Percentiles rank a stretch among this genome's conserved stretches.
Evolutionary conservation across 2,329 filamentous ascomycete species (phyloP).

Genomic region (Neofusicoccum sp.): DNA sequence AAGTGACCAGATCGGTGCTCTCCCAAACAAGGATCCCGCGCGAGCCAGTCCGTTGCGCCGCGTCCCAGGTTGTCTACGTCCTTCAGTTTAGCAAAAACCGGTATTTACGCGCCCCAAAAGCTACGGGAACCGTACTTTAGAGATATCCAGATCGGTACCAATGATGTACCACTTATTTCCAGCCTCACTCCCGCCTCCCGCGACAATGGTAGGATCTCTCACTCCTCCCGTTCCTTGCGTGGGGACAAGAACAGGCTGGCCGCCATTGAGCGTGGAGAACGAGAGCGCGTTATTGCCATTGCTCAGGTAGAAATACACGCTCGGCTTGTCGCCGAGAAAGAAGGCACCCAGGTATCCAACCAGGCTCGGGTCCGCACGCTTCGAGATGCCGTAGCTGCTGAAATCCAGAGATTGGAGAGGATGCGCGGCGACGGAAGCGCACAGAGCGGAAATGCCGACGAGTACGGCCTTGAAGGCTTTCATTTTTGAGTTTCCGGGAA

Average conservation of each 20-base stretch:
- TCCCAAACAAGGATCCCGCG: conserved; percentile 60
- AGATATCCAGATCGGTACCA: conserved; percentile 58
- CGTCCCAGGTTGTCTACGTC: conserved; percentile 55
- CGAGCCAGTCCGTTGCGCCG: conserved; percentile 54
- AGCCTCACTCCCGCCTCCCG: conserved; percentile 50
- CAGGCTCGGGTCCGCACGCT: conserved; percentile 40
- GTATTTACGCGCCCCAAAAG: neutral
- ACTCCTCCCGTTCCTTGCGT: conserved; percentile 57
- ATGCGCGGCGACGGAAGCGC: neutral
- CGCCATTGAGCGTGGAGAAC: conserved; percentile 54
- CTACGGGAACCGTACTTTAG: conserved; percentile 25
- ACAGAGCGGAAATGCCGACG: neutral
- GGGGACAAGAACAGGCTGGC: conserved; percentile 52
- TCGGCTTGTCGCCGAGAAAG: conserved; percentile 58
- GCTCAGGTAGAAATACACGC: conserved; percentile 58
- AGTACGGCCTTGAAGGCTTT: neutral
- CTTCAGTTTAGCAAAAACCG: conserved; percentile 1
- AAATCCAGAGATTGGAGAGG: conserved; percentile 22
- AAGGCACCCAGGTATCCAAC: conserved; percentile 58
- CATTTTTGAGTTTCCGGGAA: neutral
- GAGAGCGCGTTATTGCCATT: conserved; percentile 55
- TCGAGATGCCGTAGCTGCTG: conserved; percentile 19
- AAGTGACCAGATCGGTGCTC: conserved; percentile 54
- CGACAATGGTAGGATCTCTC: conserved; percentile 55
- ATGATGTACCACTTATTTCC: conserved; percentile 60